Evolutionary conservation across 2,329 filamentous ascomycete species (phyloP).

Genomic region (Neurospora sp.): DNA sequence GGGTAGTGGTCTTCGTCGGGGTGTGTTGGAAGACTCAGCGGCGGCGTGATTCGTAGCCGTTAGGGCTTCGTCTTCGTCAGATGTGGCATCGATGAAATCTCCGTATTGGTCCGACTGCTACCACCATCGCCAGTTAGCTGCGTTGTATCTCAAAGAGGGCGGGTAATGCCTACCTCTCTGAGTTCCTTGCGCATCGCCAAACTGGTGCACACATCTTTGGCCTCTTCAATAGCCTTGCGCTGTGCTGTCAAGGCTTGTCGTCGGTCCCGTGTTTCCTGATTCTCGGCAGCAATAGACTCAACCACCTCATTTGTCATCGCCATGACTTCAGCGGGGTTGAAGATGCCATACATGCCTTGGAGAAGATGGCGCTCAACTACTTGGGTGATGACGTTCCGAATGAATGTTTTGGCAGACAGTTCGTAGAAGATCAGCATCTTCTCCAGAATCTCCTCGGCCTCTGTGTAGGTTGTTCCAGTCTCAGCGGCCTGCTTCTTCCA

Average conservation of each 20-base stretch:
- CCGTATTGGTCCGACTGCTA: background rate
- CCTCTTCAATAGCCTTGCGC: constrained; percentile 41
- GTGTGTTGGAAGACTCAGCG: background rate
- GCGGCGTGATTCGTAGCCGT: background rate
- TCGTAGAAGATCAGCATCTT: constrained; percentile 49
- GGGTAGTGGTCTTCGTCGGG: background rate
- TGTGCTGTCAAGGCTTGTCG: constrained; percentile 36
- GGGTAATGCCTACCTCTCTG: constrained; percentile 19
- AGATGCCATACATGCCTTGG: constrained; percentile 40
- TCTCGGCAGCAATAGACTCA: constrained; percentile 42
- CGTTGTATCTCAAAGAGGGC: accelerated
- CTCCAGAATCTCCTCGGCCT: constrained; percentile 43
- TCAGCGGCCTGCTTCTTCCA: constrained; percentile 35
- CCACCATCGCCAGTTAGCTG: background rate
- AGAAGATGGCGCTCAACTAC: constrained; percentile 42
- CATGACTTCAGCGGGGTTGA: constrained; percentile 42
- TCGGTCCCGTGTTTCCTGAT: constrained; percentile 42
- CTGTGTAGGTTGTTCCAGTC: constrained; percentile 36
- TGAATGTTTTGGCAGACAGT: constrained; percentile 41
- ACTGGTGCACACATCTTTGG: constrained; percentile 37
- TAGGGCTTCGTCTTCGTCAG: background rate
- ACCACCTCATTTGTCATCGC: constrained; percentile 34
- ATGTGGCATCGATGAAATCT: background rate
- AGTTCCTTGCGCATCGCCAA: constrained; percentile 44
- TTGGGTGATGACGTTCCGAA: constrained; percentile 42